Conservation (phyloP, 371 early-diverging fungal species). For the Apophysomyces trapeziformis region DNA sequence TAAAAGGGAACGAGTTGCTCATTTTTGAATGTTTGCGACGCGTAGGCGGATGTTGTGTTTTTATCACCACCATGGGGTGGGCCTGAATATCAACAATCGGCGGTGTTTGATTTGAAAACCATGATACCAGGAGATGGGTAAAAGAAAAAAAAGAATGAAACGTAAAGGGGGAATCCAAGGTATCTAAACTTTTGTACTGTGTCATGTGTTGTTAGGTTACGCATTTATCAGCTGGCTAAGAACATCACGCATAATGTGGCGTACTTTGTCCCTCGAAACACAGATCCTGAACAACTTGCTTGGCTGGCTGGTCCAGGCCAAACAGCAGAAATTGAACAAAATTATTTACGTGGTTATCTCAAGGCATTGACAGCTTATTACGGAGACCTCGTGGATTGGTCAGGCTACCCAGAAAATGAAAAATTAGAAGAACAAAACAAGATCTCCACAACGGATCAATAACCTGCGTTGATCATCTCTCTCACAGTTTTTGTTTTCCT, state of each 20-base stretch:
- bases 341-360: constrained; percentile 58
- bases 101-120: constrained; percentile 67
- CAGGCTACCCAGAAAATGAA: constrained; percentile 15
- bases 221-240: constrained; percentile 66
- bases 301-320: constrained; percentile 55
- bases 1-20: constrained; percentile 2
- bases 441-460: background rate
- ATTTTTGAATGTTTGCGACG: constrained; percentile 9
- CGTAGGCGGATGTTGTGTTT: constrained; percentile 87
- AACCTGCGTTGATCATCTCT: background rate
- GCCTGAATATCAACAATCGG: constrained; percentile 39
- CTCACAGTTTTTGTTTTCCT: no score
- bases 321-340: constrained; percentile 77
- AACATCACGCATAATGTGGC: constrained; percentile 77
- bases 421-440: background rate
- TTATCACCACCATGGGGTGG: constrained; percentile 98
- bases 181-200: background rate
- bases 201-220: constrained; percentile 34
- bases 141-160: background rate
- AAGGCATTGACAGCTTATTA: constrained; percentile 77
- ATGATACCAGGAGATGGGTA: constrained; percentile 84
- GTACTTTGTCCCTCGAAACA: constrained; percentile 87
- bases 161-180: no score
- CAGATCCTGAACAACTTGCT: constrained; percentile 60
- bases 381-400: constrained; percentile 56